phyloP scores from a whole-genome alignment of 371 early-diverging fungal genomes.

The Polyrhizophydium stewartii region DNA sequence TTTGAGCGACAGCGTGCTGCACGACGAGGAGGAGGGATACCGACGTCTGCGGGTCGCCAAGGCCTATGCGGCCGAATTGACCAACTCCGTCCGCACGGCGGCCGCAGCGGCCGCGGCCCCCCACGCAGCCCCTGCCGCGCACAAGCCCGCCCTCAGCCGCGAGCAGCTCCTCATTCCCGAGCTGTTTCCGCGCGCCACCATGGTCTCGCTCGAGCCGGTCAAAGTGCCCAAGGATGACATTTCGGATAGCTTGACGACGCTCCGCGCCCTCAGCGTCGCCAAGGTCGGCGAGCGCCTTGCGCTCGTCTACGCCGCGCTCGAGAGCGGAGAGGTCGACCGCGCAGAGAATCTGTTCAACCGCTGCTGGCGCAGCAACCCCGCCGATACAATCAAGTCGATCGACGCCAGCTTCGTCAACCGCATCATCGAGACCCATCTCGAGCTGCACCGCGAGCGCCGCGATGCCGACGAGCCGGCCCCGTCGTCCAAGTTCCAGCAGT shows the following conservation, averaged over 20 bases:
- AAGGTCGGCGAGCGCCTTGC: conserved; percentile 50
- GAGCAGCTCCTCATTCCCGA: background rate
- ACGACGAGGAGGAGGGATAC: too few species aligned
- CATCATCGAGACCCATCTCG: conserved; percentile 60
- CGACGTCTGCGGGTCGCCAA: too few species aligned
- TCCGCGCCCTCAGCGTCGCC: background rate
- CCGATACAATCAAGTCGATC: conserved; percentile 64
- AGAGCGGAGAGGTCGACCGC: conserved; percentile 65
- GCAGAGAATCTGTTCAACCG: conserved; percentile 75
- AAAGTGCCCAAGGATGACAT: background rate
- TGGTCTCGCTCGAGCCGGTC: background rate
- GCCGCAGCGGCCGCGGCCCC: background rate
- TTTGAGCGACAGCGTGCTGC: too few species aligned
- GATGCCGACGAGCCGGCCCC: background rate
- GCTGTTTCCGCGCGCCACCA: background rate
- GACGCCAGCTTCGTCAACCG: conserved; percentile 77
- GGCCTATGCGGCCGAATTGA: too few species aligned
- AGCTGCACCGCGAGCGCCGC: background rate
- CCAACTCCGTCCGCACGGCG: too few species aligned
- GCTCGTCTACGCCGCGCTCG: conserved; percentile 71
- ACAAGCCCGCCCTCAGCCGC: background rate
- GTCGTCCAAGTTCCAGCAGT: background rate
- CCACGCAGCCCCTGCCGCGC: background rate
- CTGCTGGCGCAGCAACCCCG: conserved; percentile 56
- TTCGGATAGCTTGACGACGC: background rate